phyloP scores from a whole-genome alignment of 805 yeast species.

The Yamadazyma kitorensis region DNA sequence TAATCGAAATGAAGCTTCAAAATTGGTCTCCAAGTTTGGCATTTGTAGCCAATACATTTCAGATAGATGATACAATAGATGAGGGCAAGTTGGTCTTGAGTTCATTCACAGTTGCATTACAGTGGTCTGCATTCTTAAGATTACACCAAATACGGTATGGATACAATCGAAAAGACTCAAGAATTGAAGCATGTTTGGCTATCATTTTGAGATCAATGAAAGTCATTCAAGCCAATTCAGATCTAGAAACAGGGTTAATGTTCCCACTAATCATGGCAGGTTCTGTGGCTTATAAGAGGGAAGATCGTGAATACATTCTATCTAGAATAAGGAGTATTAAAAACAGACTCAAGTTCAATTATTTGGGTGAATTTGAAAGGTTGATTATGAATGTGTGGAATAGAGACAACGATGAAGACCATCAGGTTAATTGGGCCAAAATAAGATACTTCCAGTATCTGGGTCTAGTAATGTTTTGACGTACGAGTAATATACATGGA shows the following conservation, averaged over 20 bases:
- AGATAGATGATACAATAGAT: conserved; percentile 9
- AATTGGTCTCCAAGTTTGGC: conserved; percentile 24
- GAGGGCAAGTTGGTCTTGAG: conserved; percentile 12
- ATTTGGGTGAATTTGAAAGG: conserved; percentile 23
- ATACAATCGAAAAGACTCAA: conserved; percentile 21
- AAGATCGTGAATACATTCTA: conserved; percentile 20
- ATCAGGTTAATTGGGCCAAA: conserved; percentile 28
- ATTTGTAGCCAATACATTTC: conserved; percentile 14
- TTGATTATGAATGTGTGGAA: conserved; percentile 21
- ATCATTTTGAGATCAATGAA: conserved; percentile 20
- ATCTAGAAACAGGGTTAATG: conserved; percentile 23
- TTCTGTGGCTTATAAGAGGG: conserved; percentile 17
- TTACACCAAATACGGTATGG: conserved; percentile 26
- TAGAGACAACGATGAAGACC: conserved; percentile 19
- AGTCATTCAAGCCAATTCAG: conserved; percentile 16
- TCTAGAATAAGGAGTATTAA: conserved; percentile 17
- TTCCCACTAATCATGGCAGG: conserved; percentile 28
- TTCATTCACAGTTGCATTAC: conserved; percentile 24
- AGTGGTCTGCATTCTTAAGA: conserved; percentile 26
- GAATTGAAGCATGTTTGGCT: conserved; percentile 20
- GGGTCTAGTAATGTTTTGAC: conserved; percentile 28
- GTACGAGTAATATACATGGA: too few species aligned
- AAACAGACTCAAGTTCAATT: conserved; percentile 20
- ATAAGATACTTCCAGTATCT: conserved; percentile 24
- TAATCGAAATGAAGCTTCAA: conserved; percentile 25